Conservation (phyloP, 768 basidiomycete species). For the Pulveroboletus sp. region DNA sequence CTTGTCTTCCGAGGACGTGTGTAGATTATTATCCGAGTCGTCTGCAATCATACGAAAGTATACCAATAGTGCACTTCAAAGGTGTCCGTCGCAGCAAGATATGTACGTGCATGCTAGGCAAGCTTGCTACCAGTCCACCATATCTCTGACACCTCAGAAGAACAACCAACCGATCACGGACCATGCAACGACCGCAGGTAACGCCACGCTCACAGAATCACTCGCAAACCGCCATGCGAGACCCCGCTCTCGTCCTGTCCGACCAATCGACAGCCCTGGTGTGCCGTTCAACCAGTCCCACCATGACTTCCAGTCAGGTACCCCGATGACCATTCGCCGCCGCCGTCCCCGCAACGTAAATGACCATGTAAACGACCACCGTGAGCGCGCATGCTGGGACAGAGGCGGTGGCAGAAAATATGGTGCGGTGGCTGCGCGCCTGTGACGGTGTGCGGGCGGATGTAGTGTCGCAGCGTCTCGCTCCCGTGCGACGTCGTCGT, state of each 20-base stretch:
- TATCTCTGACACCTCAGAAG: conserved; percentile 14
- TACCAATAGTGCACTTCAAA: no score
- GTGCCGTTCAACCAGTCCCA: conserved; percentile 5
- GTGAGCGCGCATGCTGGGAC: conserved; percentile 20
- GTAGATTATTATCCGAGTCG: no score
- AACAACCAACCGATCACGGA: conserved; percentile 27
- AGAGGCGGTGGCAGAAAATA: conserved; percentile 40
- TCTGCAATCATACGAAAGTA: no score
- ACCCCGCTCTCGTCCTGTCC: conserved; percentile 26
- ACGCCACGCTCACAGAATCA: conserved; percentile 35
- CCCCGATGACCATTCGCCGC: conserved; percentile 47
- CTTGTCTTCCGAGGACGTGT: no score
- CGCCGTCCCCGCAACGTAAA: conserved; percentile 54
- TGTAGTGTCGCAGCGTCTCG: neutral
- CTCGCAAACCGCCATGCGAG: conserved; percentile 34
- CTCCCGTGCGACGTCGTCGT: conserved; percentile 1
- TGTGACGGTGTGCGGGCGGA: neutral
- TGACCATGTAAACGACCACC: conserved; percentile 42
- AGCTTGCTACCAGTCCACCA: no score
- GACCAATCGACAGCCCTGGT: conserved; percentile 1
- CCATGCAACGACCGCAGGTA: conserved; percentile 27
- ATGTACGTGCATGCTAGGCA: no score
- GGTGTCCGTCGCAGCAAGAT: no score
- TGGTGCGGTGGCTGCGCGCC: conserved; percentile 4
- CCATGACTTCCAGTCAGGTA: conserved; percentile 35